These are phyloP conservation scores for Aspergillus sp. DNA, from an alignment of 2,329 filamentous ascomycete species.

Conservation along the genomic window DNA sequence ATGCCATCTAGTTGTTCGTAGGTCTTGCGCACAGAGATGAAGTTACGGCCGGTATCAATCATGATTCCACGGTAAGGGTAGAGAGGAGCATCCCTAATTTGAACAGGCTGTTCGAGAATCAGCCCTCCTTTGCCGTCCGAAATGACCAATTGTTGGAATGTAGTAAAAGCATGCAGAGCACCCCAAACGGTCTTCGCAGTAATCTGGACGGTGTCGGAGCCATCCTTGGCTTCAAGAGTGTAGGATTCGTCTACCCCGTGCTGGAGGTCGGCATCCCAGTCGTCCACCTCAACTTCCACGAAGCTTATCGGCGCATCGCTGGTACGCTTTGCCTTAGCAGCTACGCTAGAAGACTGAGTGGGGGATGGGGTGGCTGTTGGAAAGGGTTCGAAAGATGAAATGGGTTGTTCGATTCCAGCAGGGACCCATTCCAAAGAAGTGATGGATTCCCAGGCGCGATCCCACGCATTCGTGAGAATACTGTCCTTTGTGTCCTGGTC, in stretches of 20 bases:
- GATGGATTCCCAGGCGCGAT: slow-evolving; percentile 51
- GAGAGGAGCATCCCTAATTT: slow-evolving; percentile 51
- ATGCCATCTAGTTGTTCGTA: slow-evolving; percentile 56
- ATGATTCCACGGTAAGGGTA: slow-evolving; percentile 58
- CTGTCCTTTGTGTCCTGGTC: slow-evolving; percentile 27
- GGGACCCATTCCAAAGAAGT: slow-evolving; percentile 55
- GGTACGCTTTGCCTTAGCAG: slow-evolving; percentile 31
- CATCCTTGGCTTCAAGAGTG: slow-evolving; percentile 44
- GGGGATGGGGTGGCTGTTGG: slow-evolving; percentile 39
- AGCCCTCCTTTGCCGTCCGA: slow-evolving; percentile 45
- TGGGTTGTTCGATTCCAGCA: slow-evolving; percentile 53
- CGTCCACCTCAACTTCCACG: slow-evolving; percentile 48
- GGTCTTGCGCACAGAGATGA: slow-evolving; percentile 52
- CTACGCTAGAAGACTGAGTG: slow-evolving; percentile 9
- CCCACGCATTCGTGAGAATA: slow-evolving; percentile 50
- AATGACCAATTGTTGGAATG: slow-evolving; percentile 58
- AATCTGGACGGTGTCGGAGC: slow-evolving; percentile 46
- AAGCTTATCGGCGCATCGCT: slow-evolving; percentile 34
- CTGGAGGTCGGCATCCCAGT: slow-evolving; percentile 50
- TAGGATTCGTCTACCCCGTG: slow-evolving; percentile 61
- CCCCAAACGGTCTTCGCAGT: slow-evolving; percentile 55
- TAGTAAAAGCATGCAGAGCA: slow-evolving; percentile 57
- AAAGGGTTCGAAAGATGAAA: slow-evolving; percentile 51
- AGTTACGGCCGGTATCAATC: slow-evolving; percentile 58
- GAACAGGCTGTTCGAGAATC: slow-evolving; percentile 55